Base-by-base conservation (phyloP, 352 stramenopile genomes). In the Phytophthora lateralis region DNA sequence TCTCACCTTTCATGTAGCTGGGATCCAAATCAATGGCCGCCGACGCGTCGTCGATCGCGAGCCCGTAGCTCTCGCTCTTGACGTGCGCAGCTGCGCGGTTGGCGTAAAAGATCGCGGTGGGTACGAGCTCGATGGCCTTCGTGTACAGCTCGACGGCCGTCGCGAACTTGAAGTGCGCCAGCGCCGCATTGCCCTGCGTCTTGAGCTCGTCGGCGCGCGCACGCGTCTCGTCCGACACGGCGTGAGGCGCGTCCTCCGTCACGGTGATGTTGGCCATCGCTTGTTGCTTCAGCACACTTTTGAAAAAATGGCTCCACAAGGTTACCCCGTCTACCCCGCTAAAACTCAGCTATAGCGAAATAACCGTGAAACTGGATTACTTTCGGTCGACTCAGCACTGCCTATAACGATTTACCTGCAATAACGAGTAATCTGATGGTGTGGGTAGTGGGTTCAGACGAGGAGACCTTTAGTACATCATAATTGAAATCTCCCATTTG, bases 11-110 rank as follows among this genome's bases (percentile, higher is more conserved):
- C 44, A 98, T 76, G 71, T 99, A 99, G 15, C 64, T 88, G 1
- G 93, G 71, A 54, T 99, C 97, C 5, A 98, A 55, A 17, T 89
- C 76, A 47, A 99, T 95, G 1, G 97, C 97, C 4, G 82, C 71
- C n/a, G 95, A 96, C 10, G 97, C 96, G 66, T 99, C 98, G 24
- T 91, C 75, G 48, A 99, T 98, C 8, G 98, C 98, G 6, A 99
- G 75, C 1, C 97, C 98, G 74, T 99, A 99, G 78, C 95, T 98
- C 80, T 99, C 98, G 55, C 97, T 96, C 71, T 98, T 98, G 62
- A 99, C 95, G 73, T 99, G 97, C 18, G 96, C 96, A 50, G 98
- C 92, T 6, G 98, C 97, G 20, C 96, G 85, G 76, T 98, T 98
- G 42, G 91, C 81, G 60, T 96, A 98, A 76, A 97, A 97, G 65